Percentiles rank a stretch among this genome's conserved stretches.
phyloP scores from a whole-genome alignment of 148 eudicot genomes.

The Camellia sinensis region DNA sequence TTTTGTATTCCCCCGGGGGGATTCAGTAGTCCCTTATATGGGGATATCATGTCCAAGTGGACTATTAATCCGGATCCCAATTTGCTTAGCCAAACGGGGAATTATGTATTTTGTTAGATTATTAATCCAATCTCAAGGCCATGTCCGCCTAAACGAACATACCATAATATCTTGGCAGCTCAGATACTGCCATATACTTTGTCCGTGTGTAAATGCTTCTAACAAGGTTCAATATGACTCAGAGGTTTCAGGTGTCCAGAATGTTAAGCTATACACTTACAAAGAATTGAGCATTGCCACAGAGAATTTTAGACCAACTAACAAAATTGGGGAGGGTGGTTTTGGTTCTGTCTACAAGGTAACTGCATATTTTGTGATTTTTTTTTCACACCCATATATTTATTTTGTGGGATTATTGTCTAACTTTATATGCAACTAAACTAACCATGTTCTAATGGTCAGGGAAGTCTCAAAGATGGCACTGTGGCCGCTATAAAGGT shows the following conservation, averaged over 20 bases:
- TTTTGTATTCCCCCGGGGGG: too few species aligned
- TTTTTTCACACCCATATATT: not conserved
- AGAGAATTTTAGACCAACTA: slow-evolving; percentile 43
- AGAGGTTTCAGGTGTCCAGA: slow-evolving; percentile 44
- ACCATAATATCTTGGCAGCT: not conserved
- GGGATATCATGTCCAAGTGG: too few species aligned
- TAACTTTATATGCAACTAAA: not conserved
- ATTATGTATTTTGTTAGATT: too few species aligned
- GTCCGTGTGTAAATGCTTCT: slow-evolving; percentile 12
- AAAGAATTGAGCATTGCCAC: slow-evolving; percentile 63
- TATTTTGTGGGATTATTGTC: not conserved
- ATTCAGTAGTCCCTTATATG: too few species aligned
- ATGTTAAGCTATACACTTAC: slow-evolving; percentile 52
- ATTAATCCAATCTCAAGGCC: too few species aligned
- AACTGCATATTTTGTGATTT: slow-evolving; percentile 1
- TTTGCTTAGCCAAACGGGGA: too few species aligned
- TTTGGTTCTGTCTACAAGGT: slow-evolving; percentile 93
- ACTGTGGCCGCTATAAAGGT: slow-evolving; percentile 69
- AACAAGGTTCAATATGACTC: slow-evolving; percentile 15
- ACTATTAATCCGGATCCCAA: too few species aligned
- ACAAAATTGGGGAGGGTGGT: slow-evolving; percentile 83
- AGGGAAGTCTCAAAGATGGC: slow-evolving; percentile 77
- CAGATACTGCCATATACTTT: not conserved
- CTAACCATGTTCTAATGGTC: slow-evolving; percentile 18
- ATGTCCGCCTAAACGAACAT: too few species aligned